Evolutionary conservation across 2,329 filamentous ascomycete genomes (phyloP), one percentile per base, ranked within the genome.

Genomic region (Stagonosporopsis tanaceti): DNA sequence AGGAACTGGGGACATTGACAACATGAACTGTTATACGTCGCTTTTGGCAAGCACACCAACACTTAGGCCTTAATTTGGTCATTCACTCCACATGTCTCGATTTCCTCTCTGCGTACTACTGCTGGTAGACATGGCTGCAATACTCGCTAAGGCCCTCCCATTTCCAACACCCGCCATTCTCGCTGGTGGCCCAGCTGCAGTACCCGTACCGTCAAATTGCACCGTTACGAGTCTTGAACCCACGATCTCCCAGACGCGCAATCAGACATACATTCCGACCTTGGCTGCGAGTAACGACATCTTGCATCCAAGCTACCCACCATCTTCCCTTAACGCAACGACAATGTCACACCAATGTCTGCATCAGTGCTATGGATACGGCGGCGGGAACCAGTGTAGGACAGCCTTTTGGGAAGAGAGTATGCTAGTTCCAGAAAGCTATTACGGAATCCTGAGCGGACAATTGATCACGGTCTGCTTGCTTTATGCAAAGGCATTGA

Each of bases 341-440:
- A 55, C 57, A 32, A 62, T 72, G 65, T 69, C 68, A 14, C 48
- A 67, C 50, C 70, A 76, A 48, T 79, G 77, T 58, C 66, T 74
- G 3, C 50, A 78, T 57, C 77, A 79, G 58, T 80, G 78, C 64
- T 76, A 79, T 52, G 77, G 77, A 12, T 76, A 74, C 42, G 77
- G 77, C 11, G 63, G 70, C 38, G 56, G 57, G n/a, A 62, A 60
- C 9, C 61, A 74, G 37, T 80, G 78, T 65, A 72, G 73, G 53
- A 66, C 67, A 8, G 73, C 70, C 2, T 75, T 71, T 28, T 71
- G 77, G 68, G 76, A 72, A 1, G 68, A 78, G 45, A 69, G 76
- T n/a, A 64, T 78, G n/a, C 60, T 62, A 14, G 65, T 70, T 8
- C 77, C 77, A 8, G 56, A 65, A n/a, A 70, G 69, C 2, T 77